Evolutionary conservation across 495 filamentous ascomycete species (phyloP).

Genomic region (Ramalina intermedia): DNA sequence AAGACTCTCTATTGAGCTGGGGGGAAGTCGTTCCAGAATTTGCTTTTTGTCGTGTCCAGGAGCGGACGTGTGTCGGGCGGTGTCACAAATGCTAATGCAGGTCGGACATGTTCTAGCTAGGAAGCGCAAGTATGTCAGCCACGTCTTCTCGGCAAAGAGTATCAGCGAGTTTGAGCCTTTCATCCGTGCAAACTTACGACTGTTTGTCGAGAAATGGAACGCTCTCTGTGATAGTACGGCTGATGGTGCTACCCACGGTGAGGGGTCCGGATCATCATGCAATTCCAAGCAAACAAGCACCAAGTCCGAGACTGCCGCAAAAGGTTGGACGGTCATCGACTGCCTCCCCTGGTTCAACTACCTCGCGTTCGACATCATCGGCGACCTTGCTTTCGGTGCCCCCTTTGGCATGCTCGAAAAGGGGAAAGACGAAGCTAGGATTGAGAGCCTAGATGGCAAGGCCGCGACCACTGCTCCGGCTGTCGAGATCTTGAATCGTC

Average conservation of each 20-base stretch:
- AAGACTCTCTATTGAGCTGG: too few relatives aligned
- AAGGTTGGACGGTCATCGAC: slow-evolving; percentile 51
- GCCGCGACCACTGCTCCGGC: slow-evolving; percentile 34
- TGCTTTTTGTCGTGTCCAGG: too few relatives aligned
- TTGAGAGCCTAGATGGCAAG: slow-evolving; percentile 32
- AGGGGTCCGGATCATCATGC: background rate
- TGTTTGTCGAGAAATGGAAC: slow-evolving; percentile 56
- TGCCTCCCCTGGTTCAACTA: slow-evolving; percentile 90
- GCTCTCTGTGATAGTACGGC: slow-evolving; percentile 30
- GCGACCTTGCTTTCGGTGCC: slow-evolving; percentile 48
- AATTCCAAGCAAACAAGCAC: background rate
- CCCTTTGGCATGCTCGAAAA: slow-evolving; percentile 41
- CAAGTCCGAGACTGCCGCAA: slow-evolving; percentile 18
- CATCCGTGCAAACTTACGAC: slow-evolving; percentile 64
- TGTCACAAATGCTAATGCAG: too few relatives aligned
- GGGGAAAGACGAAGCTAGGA: slow-evolving; percentile 44
- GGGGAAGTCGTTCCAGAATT: too few relatives aligned
- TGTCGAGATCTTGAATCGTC: slow-evolving; percentile 40
- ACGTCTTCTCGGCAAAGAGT: slow-evolving; percentile 74
- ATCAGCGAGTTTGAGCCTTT: slow-evolving; percentile 82
- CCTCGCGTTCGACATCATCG: slow-evolving; percentile 86
- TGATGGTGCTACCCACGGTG: slow-evolving; percentile 3
- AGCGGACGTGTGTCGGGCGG: too few relatives aligned
- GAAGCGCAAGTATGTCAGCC: slow-evolving; percentile 79
- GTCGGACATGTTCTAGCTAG: slow-evolving; percentile 25